These are phyloP conservation scores for Hirsutella thompsonii DNA, from an alignment of 2,329 filamentous ascomycete species.

Conservation along the genomic window DNA sequence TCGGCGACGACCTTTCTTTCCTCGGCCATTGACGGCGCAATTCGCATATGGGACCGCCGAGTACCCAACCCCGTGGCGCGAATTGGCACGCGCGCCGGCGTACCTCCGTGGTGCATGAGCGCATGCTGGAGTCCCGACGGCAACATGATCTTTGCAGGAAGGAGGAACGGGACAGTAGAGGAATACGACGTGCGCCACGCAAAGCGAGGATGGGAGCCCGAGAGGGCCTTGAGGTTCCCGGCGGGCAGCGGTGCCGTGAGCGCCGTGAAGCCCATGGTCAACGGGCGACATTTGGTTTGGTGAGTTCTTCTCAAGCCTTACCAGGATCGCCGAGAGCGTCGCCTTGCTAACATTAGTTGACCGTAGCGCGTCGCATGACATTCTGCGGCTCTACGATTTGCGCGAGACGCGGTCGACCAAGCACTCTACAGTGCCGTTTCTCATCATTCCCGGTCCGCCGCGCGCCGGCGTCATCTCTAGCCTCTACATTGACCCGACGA, in stretches of 20 bases:
- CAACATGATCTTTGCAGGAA: conserved; percentile 86
- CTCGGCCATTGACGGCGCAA: conserved; percentile 72
- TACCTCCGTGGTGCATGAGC: conserved; percentile 95
- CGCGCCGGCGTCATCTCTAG: conserved; percentile 77
- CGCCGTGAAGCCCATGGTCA: conserved; percentile 80
- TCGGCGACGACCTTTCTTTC: conserved; percentile 77
- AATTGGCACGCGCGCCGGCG: conserved; percentile 59
- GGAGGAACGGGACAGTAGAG: conserved; percentile 85
- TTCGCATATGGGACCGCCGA: conserved; percentile 89
- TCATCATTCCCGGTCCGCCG: conserved; percentile 83
- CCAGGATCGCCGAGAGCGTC: neutral
- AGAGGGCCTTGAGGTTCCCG: conserved; percentile 76
- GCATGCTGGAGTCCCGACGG: conserved; percentile 94
- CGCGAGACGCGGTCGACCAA: conserved; percentile 50
- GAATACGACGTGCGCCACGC: conserved; percentile 82
- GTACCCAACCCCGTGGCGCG: conserved; percentile 64
- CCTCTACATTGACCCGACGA: conserved; percentile 77
- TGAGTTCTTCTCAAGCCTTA: conserved; percentile 11
- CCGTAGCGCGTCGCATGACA: conserved; percentile 74
- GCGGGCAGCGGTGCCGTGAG: conserved; percentile 81
- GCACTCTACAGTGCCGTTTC: conserved; percentile 76
- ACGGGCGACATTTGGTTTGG: conserved; percentile 83
- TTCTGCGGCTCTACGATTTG: conserved; percentile 84
- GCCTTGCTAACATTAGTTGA: conserved; percentile 11
- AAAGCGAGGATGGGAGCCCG: conserved; percentile 52